A percentile compares a stretch with the other conserved stretches of the same genome.
These are phyloP conservation scores for Solanum pimpinellifolium DNA, from an alignment of 257 asterid species.

Conservation along the genomic window DNA sequence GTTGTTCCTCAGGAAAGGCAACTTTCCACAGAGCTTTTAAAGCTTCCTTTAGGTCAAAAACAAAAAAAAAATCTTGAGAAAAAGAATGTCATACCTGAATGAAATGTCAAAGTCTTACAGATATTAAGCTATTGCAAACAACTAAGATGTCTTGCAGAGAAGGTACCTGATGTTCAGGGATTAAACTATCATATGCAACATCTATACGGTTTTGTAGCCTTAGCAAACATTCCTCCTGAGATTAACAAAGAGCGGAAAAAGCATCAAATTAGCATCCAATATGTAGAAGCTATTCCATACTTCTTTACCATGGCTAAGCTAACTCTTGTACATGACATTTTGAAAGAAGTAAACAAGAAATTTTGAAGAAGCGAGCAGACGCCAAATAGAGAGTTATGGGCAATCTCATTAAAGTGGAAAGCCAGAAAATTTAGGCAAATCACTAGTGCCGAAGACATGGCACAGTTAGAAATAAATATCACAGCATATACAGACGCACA, in stretches of 20 bases:
- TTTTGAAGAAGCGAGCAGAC: not conserved
- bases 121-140: not conserved
- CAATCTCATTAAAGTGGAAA: not conserved
- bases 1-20: slow-evolving; percentile 82
- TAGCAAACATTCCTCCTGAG: slow-evolving; percentile 82
- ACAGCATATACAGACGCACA: not conserved
- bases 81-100: not conserved
- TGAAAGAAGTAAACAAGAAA: not conserved
- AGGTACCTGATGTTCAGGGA: slow-evolving; percentile 83
- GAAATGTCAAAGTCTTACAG: not conserved
- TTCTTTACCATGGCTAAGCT: not conserved
- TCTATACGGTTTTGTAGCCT: slow-evolving; percentile 84
- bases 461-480: not conserved
- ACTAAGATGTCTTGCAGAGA: not conserved
- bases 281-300: not conserved
- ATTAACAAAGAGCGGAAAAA: not conserved
- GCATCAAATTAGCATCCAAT: not conserved
- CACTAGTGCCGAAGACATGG: not conserved
- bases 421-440: not conserved
- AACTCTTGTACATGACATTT: not conserved
- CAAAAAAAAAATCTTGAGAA: not conserved
- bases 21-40: slow-evolving; percentile 74
- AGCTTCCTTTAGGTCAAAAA: slow-evolving; percentile 50
- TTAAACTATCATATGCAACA: slow-evolving; percentile 65
- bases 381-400: not conserved